Evolutionary conservation across 2,329 filamentous ascomycete species (phyloP).

Genomic region (Trichoderma brevicompactum): DNA sequence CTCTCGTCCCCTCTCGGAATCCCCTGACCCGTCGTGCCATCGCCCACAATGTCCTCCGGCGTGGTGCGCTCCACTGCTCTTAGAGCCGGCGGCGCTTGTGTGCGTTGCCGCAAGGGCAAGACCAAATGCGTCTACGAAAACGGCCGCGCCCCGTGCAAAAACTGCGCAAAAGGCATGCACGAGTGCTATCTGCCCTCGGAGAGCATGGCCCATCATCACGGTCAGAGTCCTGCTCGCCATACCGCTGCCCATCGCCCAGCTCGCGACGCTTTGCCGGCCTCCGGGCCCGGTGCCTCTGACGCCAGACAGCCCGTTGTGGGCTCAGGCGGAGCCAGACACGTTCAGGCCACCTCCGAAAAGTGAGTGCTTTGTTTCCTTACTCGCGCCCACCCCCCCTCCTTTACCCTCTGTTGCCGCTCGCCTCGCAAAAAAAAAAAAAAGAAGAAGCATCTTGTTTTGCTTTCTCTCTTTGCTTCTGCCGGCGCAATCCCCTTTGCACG

Average conservation of each 20-base stretch:
- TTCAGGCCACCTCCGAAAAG: conserved; percentile 57
- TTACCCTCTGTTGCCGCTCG: neutral
- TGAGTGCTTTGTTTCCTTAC: conserved; percentile 46
- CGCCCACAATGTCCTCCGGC: conserved; percentile 49
- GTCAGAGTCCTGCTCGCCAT: conserved; percentile 60
- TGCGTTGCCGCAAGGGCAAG: conserved; percentile 67
- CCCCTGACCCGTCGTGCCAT: neutral
- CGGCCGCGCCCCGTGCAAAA: conserved; percentile 64
- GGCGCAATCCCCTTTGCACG: neutral
- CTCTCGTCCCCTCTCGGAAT: neutral
- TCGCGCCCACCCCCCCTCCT: conserved; percentile 3
- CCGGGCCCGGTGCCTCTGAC: conserved; percentile 53
- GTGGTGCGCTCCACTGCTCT: conserved; percentile 63
- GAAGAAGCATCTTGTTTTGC: no score
- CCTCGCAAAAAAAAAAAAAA: neutral
- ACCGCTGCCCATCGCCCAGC: conserved; percentile 53
- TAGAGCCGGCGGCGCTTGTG: conserved; percentile 63
- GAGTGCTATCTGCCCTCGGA: conserved; percentile 66
- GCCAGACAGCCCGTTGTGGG: conserved; percentile 50
- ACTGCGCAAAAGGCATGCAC: conserved; percentile 67
- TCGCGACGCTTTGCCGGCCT: conserved; percentile 59
- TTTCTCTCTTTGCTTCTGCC: neutral
- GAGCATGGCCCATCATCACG: conserved; percentile 62
- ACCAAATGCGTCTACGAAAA: conserved; percentile 68
- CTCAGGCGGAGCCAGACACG: conserved; percentile 53